Conservation (phyloP, 2,329 filamentous ascomycete species). For the Lachnellula arida region DNA sequence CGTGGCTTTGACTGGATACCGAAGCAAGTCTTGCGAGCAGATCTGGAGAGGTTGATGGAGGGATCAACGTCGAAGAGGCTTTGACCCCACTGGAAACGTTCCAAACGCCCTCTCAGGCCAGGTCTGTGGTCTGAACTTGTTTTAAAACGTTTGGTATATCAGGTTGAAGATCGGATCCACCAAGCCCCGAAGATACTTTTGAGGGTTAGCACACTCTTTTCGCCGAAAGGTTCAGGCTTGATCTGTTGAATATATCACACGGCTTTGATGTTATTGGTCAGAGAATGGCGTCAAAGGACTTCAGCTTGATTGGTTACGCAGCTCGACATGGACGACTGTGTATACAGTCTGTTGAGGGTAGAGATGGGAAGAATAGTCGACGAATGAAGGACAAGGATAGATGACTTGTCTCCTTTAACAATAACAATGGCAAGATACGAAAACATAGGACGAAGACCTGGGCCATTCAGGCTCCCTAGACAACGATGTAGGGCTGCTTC, state of each 20-base stretch:
- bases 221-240: conserved; percentile 22
- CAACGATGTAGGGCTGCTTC: conserved; percentile 26
- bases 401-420: conserved; percentile 7
- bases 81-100: conserved; percentile 31
- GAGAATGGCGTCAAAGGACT: conserved; percentile 18
- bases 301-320: conserved; percentile 20
- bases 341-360: conserved; percentile 4
- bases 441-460: conserved; percentile 26
- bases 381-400: conserved; percentile 12
- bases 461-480: conserved; percentile 17
- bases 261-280: conserved; percentile 20
- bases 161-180: conserved; percentile 23
- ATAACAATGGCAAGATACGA: conserved; percentile 7
- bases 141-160: conserved; percentile 30
- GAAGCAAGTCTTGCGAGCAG: conserved; percentile 25
- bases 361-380: neutral
- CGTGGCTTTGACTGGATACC: conserved; percentile 25
- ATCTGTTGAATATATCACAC: conserved; percentile 20
- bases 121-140: conserved; percentile 25
- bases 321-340: conserved; percentile 20
- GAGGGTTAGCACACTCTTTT: conserved; percentile 15
- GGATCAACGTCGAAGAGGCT: conserved; percentile 30
- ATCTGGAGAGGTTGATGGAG: conserved; percentile 19
- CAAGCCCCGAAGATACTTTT: conserved; percentile 24
- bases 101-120: conserved; percentile 31